Evolutionary conservation across 108 stramenopile genomes (phyloP).

Genomic region (Fragilaria radians): DNA sequence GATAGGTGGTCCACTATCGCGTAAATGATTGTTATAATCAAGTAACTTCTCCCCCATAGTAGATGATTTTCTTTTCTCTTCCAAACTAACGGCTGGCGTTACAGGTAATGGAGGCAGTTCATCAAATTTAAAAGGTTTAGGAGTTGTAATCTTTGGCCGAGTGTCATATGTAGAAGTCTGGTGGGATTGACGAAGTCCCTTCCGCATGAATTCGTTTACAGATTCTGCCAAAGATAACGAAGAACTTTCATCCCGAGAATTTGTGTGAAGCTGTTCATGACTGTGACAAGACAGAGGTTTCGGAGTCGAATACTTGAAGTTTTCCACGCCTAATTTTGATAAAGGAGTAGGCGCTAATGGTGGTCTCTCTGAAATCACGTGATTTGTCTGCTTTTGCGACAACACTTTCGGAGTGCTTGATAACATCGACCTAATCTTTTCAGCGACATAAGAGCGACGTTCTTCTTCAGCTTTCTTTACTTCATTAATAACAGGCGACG

Average conservation of each 20-base stretch:
- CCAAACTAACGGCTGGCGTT: background rate
- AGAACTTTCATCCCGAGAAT: background rate
- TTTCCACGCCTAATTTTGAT: background rate
- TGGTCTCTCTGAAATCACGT: background rate
- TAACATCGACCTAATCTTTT: background rate
- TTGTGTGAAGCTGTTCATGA: background rate
- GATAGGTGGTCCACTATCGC: background rate
- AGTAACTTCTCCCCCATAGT: constrained; percentile 3
- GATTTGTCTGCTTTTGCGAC: background rate
- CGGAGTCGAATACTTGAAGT: background rate
- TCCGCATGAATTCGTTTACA: background rate
- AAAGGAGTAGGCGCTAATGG: background rate
- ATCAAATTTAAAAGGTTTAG: constrained; percentile 4
- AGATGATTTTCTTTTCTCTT: constrained; percentile 3
- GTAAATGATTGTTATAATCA: background rate
- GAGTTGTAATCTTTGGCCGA: constrained; percentile 3
- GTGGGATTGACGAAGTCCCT: background rate
- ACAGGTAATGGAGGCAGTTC: background rate
- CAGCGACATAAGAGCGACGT: background rate
- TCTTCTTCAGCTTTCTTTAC: background rate
- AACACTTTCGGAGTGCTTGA: background rate
- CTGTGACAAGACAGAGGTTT: background rate
- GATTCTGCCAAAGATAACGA: background rate
- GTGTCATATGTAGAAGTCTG: background rate
- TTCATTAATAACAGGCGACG: background rate